Base-by-base conservation (phyloP, 2,329 filamentous ascomycete genomes). In the Septoria petroselini region DNA sequence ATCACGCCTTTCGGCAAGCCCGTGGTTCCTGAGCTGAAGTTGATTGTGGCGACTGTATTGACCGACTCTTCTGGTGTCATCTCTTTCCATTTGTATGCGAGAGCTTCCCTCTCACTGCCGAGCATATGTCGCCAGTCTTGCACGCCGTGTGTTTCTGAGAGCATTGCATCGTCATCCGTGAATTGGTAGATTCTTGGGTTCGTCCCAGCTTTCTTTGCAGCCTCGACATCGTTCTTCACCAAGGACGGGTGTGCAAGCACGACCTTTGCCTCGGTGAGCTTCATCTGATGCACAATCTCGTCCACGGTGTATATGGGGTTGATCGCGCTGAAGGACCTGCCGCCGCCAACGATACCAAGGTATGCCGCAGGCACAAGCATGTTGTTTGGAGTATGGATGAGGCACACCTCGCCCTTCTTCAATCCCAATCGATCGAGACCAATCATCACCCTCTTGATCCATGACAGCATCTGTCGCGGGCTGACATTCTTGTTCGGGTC, bases 21-120 rank as follows among this genome's bases (percentile, higher is more conserved):
- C 0, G 88, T 91, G 1, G 88, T 93, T 25, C 88, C 88, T 2
- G 86, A 91, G 4, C 86, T 91, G 73, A 93, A 93, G 73, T 91
- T 91, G 74, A 93, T 88, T 71, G 70, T 55, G 70, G 73, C 65
- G 8, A 74, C 59, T 44, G 71, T 75, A 8, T 72, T 63, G 4
- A 73, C 71, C 37, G 84, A 68, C 38, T 70, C 68, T 2, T 67
- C 48, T 0, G 65, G 63, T 58, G 81, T 80, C 23, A 84, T 73
- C 31, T 68, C 71, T 39, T 67, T 62, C 82, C 82, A 85, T 6
- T 71, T 51, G 63, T 9, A 82, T 62, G 34, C 67, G 62, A 19
- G 69, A 58, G 25, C 70, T 17, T 71, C 58, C 31, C 60, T 55
- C 12, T 58, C 66, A 12, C 55, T 54, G 62, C 65, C 18, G 7